Base-by-base conservation (phyloP, 129 eudicot species). In the Artemisia annua region DNA sequence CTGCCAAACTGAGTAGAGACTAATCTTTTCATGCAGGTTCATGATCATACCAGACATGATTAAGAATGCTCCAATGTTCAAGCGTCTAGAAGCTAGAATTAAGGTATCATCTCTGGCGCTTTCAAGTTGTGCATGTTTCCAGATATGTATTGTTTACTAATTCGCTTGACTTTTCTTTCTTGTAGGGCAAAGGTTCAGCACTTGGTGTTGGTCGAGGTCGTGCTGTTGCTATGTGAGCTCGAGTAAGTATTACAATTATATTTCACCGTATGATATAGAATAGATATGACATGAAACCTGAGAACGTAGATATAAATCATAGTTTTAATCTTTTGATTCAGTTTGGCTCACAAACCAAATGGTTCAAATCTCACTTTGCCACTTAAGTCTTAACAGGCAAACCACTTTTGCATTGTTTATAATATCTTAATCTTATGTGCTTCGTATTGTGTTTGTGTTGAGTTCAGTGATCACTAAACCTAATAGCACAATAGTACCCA, bases 11-110 rank as follows among this genome's bases (percentile, higher is more conserved):
- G 35, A 30, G 35, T 30, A 30, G 35, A 54, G 73, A 2, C 43
- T 61, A 43, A n/a, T 58, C 56, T 56, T 10, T 69, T 65, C 18
- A 15, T 12, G 61, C 84, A 92, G 98, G 90, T 89, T 92, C 69
- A 92, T 92, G 95, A 89, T 92, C 69, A 92, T 92, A 28, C 98
- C 98, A 16, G 98, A 92, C 80, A 92, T 92, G 98, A 92, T 92
- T 60, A 92, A 89, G 92, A 89, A 89, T 83, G 98, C 98, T 76
- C 98, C 98, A 11, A 92, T 92, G 95, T 89, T 93, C 82, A 89
- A 93, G 60, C 96, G 96, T 32, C 75, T 89, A 71, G 98, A 93
- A 76, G 85, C 98, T 50, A 89, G 90, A 81, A 94, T 94, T 70
- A 94, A 94, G 97, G 99, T 90, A 78, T 71, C 39, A 7, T 78